Conservation (phyloP, 2,329 filamentous ascomycete genomes). For the Chlorencoelia australis region DNA sequence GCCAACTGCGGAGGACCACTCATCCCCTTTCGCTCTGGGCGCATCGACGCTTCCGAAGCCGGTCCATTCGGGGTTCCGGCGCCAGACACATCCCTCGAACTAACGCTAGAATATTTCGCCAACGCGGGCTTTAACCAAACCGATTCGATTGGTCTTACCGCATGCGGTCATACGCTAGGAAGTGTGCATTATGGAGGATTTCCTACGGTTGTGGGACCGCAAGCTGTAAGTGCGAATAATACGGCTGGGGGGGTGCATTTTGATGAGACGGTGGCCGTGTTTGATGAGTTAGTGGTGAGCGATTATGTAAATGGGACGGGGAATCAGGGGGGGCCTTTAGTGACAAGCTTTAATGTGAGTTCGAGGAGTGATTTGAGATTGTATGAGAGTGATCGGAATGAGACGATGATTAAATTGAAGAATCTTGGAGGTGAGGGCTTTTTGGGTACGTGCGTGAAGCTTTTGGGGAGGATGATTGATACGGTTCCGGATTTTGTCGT, state of each 20-base stretch:
- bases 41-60: constrained; percentile 16
- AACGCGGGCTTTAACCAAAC: constrained; percentile 16
- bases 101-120: constrained; percentile 11
- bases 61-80: constrained; percentile 15
- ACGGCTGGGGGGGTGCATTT: constrained; percentile 8
- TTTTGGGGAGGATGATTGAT: constrained; percentile 51
- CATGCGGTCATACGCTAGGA: constrained; percentile 16
- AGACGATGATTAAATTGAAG: constrained; percentile 39
- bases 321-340: constrained; percentile 34
- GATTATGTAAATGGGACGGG: constrained; percentile 39
- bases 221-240: constrained; percentile 2
- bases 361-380: constrained; percentile 44
- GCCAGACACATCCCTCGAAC: constrained; percentile 9
- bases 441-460: constrained; percentile 35
- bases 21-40: constrained; percentile 14
- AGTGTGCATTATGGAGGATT: constrained; percentile 10
- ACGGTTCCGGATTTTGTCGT: constrained; percentile 41
- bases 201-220: constrained; percentile 7
- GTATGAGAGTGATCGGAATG: constrained; percentile 44
- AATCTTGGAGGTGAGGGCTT: constrained; percentile 35
- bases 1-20: constrained; percentile 3
- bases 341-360: constrained; percentile 38
- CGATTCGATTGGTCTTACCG: constrained; percentile 14
- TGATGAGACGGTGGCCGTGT: constrained; percentile 38
- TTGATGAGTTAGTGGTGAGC: constrained; percentile 43